A percentile compares a stretch with the other conserved stretches of the same genome.
Conservation (phyloP, 2,329 filamentous ascomycete genomes). For the Thielaviopsis ethacetica region DNA sequence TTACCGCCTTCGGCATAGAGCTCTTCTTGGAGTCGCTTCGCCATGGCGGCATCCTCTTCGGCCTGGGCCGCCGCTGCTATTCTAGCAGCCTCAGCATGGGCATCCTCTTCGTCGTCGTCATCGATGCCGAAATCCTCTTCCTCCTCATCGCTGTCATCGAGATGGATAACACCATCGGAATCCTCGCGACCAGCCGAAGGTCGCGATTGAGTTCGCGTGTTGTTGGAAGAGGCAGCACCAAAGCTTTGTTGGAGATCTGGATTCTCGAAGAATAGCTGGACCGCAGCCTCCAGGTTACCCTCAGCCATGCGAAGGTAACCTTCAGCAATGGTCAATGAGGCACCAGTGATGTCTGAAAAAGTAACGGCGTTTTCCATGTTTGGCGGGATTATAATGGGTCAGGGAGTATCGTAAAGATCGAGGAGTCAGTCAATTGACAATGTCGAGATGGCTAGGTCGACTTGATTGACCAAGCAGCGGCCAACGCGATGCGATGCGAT, state of each 20-base stretch:
- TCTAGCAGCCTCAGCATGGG: conserved; percentile 23
- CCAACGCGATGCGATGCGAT: neutral
- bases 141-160: conserved; percentile 53
- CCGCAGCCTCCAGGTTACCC: conserved; percentile 67
- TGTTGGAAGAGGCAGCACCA: conserved; percentile 18
- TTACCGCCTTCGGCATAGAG: conserved; percentile 47
- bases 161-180: conserved; percentile 38
- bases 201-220: conserved; percentile 17
- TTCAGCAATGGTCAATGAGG: conserved; percentile 54
- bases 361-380: conserved; percentile 49
- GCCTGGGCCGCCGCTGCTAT: conserved; percentile 37
- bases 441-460: neutral
- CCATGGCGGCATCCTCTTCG: conserved; percentile 89
- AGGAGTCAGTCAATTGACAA: neutral
- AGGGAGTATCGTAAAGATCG: neutral
- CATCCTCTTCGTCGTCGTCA: conserved; percentile 24
- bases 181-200: conserved; percentile 19
- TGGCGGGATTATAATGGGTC: neutral
- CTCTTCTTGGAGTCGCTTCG: conserved; percentile 79
- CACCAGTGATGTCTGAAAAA: conserved; percentile 70
- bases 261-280: conserved; percentile 81
- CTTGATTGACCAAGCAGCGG: neutral
- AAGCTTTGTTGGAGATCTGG: conserved; percentile 48
- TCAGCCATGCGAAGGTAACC: conserved; percentile 78
- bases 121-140: conserved; percentile 21